Base-by-base conservation (phyloP, 1,284 basidiomycete genomes). In the Ustilago vetiveriae region DNA sequence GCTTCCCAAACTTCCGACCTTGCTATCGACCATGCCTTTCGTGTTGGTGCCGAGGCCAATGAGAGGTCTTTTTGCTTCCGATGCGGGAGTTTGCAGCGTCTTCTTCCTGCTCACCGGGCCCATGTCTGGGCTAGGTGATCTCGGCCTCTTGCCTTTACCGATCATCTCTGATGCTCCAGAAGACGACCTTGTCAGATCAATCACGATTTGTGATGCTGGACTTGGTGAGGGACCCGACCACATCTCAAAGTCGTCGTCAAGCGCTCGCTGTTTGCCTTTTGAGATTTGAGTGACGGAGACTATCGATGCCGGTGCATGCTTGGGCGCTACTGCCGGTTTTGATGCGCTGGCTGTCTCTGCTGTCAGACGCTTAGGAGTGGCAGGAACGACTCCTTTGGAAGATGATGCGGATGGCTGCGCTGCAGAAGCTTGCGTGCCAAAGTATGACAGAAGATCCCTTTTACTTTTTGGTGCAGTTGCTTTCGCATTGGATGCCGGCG, bases 371-470 rank as follows among this genome's bases (percentile, higher is more conserved):
- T 47, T 48, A 5, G 33, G 13, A n/a, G 21, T 38, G 10, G 45
- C 35, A n/a, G 41, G 29, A 30, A 14, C 17, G 33, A n/a, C 13
- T 35, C 11, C 17, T 7, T 6, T 35, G 14, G 33, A 35, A 35
- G 46, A 19, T 17, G 36, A 5, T 6, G 21, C 17, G 30, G 41
- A 1, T 6, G 27, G 30, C 3, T 36, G 41, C 32, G 41, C 35
- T 13, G 46, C 17, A 5, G 40, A 26, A 10, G 39, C 16, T n/a
- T 36, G 47, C 1, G 27, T 46, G 13, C 36, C 7, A 14, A 63
- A 56, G 38, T 56, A 63, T 10, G 59, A 63, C 6, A 47, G 36
- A 2, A 63, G 48, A 33, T 63, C 48, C 14, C 48, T 48, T 11
- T 27, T 38, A 14, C 40, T 45, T 30, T 35, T 48, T 4, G 57